Conservation (phyloP, 192 early-diverging fungal genomes). For the Paraglomus occultum region DNA sequence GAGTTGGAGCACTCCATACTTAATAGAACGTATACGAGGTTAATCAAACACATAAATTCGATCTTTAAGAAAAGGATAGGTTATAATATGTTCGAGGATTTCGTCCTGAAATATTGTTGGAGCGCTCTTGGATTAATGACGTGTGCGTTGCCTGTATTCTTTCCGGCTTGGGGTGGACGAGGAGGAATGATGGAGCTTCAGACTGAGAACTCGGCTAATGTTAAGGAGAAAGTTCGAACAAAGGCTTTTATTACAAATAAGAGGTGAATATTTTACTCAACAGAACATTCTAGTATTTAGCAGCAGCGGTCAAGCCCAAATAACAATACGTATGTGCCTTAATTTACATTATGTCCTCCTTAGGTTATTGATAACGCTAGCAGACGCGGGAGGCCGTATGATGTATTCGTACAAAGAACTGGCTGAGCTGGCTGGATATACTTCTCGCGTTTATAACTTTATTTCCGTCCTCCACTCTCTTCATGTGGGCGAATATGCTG, state of each 20-base stretch:
- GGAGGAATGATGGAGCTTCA: slow-evolving; percentile 42
- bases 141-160: slow-evolving; percentile 87
- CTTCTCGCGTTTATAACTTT: slow-evolving; percentile 82
- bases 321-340: too few relatives aligned
- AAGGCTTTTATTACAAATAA: slow-evolving; percentile 91
- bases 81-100: slow-evolving; percentile 93
- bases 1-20: slow-evolving; percentile 84
- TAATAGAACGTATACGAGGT: slow-evolving; percentile 66
- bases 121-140: slow-evolving; percentile 84
- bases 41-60: slow-evolving; percentile 85
- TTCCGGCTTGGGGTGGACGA: slow-evolving; percentile 54
- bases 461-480: slow-evolving; percentile 81
- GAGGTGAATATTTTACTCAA: slow-evolving; percentile 40
- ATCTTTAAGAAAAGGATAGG: slow-evolving; percentile 85
- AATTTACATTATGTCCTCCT: too few relatives aligned
- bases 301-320: too few relatives aligned
- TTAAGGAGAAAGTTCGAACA: slow-evolving; percentile 55
- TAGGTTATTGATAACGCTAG: slow-evolving; percentile 82
- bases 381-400: slow-evolving; percentile 93
- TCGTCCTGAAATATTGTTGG: slow-evolving; percentile 97
- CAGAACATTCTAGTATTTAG: too few relatives aligned
- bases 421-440: slow-evolving; percentile 88
- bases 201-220: not conserved
- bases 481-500: slow-evolving; percentile 41
- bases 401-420: slow-evolving; percentile 97